Percentiles rank a stretch among this genome's conserved stretches.
Evolutionary conservation across 2,329 filamentous ascomycete genomes (phyloP).

Genomic region (Diplodia sapinea): DNA sequence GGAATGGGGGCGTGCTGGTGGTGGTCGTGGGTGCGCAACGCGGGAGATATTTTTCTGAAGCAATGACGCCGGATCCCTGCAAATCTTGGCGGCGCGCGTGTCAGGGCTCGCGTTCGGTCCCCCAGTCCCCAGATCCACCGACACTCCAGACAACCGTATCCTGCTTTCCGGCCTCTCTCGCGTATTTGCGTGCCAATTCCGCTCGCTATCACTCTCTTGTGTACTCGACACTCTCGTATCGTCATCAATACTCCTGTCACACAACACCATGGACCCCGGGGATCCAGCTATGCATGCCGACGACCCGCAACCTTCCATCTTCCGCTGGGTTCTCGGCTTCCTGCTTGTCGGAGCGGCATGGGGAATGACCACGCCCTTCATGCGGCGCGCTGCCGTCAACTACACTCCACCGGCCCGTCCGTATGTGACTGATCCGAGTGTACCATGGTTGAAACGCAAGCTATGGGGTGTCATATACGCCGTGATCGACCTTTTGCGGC

Average conservation of each 20-base stretch:
- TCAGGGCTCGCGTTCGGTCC: conserved; percentile 2
- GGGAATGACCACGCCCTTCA: conserved; percentile 90
- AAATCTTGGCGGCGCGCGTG: conserved; percentile 12
- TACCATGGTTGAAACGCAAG: conserved; percentile 64
- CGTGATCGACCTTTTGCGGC: conserved; percentile 76
- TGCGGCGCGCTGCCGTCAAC: conserved; percentile 79
- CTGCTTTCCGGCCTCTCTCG: neutral
- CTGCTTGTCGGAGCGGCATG: conserved; percentile 89
- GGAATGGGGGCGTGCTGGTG: neutral
- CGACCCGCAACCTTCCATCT: conserved; percentile 51
- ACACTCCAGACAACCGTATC: neutral
- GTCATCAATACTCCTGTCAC: neutral
- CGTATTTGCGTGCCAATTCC: neutral
- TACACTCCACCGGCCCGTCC: conserved; percentile 63
- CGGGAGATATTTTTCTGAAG: conserved; percentile 30
- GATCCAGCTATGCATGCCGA: neutral
- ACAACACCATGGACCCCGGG: conserved; percentile 15
- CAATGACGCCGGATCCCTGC: conserved; percentile 24
- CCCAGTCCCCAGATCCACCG: neutral
- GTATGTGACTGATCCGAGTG: conserved; percentile 42
- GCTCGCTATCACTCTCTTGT: neutral
- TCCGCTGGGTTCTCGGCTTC: conserved; percentile 89
- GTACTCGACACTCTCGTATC: neutral
- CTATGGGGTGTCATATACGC: conserved; percentile 72
- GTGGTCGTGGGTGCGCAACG: conserved; percentile 9